phyloP scores from a whole-genome alignment of 768 basidiomycete genomes.

The Auricularia sp. region DNA sequence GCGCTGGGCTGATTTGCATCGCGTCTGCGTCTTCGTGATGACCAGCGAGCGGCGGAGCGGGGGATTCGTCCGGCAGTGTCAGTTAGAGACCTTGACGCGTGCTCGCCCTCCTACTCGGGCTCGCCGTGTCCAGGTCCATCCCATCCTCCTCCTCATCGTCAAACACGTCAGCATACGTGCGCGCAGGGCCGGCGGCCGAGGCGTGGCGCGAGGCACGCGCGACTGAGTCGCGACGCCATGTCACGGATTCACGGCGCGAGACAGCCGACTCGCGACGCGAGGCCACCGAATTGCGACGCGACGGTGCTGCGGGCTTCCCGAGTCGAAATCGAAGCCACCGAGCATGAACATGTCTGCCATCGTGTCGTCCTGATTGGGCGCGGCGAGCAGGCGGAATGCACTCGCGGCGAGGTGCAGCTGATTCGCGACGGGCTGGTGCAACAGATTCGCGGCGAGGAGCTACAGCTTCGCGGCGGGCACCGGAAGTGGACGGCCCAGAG shows the following conservation, averaged over 20 bases:
- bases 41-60: too few species aligned
- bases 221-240: too few species aligned
- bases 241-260: not conserved
- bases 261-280: not conserved
- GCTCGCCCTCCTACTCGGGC: too few species aligned
- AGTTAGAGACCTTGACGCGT: not conserved
- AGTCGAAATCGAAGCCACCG: not conserved
- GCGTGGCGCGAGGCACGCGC: too few species aligned
- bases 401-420: too few species aligned
- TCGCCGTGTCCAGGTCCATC: too few species aligned
- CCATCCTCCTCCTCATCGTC: not conserved
- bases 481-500: too few species aligned
- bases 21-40: too few species aligned
- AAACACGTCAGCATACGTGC: not conserved
- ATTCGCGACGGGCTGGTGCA: not conserved
- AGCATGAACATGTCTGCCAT: not conserved
- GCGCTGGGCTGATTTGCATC: not conserved
- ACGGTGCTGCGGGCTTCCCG: not conserved
- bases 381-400: too few species aligned
- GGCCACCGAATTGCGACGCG: not conserved
- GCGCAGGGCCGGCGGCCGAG: not conserved
- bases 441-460: not conserved
- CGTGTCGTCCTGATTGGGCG: not conserved
- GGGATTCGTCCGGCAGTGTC: too few species aligned
- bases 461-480: not conserved